Evolutionary conservation across 2,329 filamentous ascomycete species (phyloP).

Genomic region (Microdochium trichocladiopsis): DNA sequence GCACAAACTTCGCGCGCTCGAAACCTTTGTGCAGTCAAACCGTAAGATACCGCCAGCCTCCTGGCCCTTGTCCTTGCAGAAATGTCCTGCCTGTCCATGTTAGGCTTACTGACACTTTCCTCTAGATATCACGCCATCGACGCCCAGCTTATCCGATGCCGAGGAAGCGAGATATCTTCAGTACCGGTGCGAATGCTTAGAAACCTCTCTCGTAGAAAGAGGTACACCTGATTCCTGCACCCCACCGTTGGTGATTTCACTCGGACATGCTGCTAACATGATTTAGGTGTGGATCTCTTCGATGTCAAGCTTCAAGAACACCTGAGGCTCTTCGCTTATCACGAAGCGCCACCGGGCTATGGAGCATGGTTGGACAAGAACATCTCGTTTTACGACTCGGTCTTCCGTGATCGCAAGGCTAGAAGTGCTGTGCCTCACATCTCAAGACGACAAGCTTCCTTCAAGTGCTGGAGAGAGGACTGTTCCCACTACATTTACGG

Average conservation of each 20-base stretch:
- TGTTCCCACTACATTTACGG: conserved; percentile 54
- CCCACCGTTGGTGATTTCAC: conserved; percentile 3
- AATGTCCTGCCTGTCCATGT: conserved; percentile 10
- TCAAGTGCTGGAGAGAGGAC: conserved; percentile 48
- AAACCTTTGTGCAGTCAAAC: conserved; percentile 38
- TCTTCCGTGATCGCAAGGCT: conserved; percentile 31
- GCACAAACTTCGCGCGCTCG: conserved; percentile 44
- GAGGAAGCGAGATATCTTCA: conserved; percentile 51
- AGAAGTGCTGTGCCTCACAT: conserved; percentile 27
- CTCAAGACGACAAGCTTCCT: conserved; percentile 29
- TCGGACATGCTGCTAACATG: conserved; percentile 3
- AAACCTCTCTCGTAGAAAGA: conserved; percentile 41
- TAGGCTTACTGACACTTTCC: conserved; percentile 8
- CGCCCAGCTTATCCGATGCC: conserved; percentile 42
- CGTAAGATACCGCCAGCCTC: conserved; percentile 29
- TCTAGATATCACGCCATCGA: conserved; percentile 28
- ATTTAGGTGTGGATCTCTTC: conserved; percentile 33
- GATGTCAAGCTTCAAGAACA: conserved; percentile 29
- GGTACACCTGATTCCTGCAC: conserved; percentile 21
- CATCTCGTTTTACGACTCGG: conserved; percentile 38
- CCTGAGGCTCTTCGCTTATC: conserved; percentile 26
- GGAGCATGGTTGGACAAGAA: conserved; percentile 46
- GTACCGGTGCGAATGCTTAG: conserved; percentile 52
- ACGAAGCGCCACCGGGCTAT: conserved; percentile 39
- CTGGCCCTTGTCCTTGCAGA: conserved; percentile 13